Conservation (phyloP, 495 filamentous ascomycete genomes). For the Friedmanniomyces simplex region DNA sequence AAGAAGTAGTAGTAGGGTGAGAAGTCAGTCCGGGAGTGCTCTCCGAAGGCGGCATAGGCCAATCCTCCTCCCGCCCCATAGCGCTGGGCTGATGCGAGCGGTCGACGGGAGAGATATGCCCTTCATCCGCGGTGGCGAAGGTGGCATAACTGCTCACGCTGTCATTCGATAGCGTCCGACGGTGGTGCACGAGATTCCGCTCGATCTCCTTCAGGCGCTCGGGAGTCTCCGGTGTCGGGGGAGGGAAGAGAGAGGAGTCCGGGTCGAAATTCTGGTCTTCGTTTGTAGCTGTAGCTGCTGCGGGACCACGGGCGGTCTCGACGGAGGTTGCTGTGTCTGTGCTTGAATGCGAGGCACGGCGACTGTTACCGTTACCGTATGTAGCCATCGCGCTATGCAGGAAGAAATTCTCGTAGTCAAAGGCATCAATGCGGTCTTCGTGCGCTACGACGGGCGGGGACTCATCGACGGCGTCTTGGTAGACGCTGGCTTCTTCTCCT, state of each 20-base stretch:
- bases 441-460: slow-evolving; percentile 44
- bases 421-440: slow-evolving; percentile 92
- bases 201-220: slow-evolving; percentile 17
- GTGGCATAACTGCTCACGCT: slow-evolving; percentile 69
- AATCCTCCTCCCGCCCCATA: no score
- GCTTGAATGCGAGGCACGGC: slow-evolving; percentile 37
- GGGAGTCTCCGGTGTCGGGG: slow-evolving; percentile 16
- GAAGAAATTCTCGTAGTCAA: slow-evolving; percentile 95
- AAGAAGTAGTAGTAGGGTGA: neutral
- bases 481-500: slow-evolving; percentile 33
- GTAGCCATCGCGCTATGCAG: slow-evolving; percentile 81
- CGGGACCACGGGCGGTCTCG: slow-evolving; percentile 59
- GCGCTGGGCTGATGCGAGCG: neutral
- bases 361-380: slow-evolving; percentile 39
- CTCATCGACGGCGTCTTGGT: slow-evolving; percentile 49
- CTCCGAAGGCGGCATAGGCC: slow-evolving; percentile 10
- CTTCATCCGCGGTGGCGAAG: slow-evolving; percentile 77
- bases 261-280: slow-evolving; percentile 4
- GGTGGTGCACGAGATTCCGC: slow-evolving; percentile 30
- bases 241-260: slow-evolving; percentile 8
- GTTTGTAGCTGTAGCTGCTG: neutral
- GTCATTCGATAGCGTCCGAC: slow-evolving; percentile 51
- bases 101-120: slow-evolving; percentile 30
- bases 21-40: neutral
- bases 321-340: slow-evolving; percentile 56